Percentiles rank a stretch among this genome's conserved stretches.
Conservation (phyloP, 1,139 yeast species). For the Yamadazyma aaseri region DNA sequence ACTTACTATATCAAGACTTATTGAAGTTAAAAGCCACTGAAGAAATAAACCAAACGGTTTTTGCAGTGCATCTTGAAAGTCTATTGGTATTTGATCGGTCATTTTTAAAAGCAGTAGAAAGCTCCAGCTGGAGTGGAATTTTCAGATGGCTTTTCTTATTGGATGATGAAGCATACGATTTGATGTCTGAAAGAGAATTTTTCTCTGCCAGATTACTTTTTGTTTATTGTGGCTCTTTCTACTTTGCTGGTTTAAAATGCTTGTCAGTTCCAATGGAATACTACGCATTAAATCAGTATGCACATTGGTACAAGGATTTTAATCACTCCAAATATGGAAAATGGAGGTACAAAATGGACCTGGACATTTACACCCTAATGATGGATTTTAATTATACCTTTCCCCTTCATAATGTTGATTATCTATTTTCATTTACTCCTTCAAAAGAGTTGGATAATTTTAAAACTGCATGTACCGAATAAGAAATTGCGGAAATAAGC, state of each 20-base stretch:
- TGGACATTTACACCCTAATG: slow-evolving; percentile 14
- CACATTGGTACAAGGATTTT: slow-evolving; percentile 19
- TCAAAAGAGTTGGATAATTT: neutral
- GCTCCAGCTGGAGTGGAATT: slow-evolving; percentile 15
- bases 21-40: neutral
- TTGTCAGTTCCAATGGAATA: slow-evolving; percentile 13
- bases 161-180: slow-evolving; percentile 11
- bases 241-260: slow-evolving; percentile 18
- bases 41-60: slow-evolving; percentile 1
- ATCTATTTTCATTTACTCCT: slow-evolving; percentile 4
- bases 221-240: slow-evolving; percentile 20
- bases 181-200: slow-evolving; percentile 18
- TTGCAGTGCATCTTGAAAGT: neutral
- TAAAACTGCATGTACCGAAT: no score
- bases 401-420: slow-evolving; percentile 1
- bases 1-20: neutral
- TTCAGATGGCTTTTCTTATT: slow-evolving; percentile 25
- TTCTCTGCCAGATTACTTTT: slow-evolving; percentile 26
- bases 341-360: slow-evolving; percentile 20
- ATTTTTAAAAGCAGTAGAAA: slow-evolving; percentile 5
- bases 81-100: slow-evolving; percentile 9
- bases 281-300: slow-evolving; percentile 26
- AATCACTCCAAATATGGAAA: slow-evolving; percentile 15
- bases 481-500: neutral
- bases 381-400: slow-evolving; percentile 4